Base-by-base conservation (phyloP, 139 green algal genomes). In the Picochlorum sp. region DNA sequence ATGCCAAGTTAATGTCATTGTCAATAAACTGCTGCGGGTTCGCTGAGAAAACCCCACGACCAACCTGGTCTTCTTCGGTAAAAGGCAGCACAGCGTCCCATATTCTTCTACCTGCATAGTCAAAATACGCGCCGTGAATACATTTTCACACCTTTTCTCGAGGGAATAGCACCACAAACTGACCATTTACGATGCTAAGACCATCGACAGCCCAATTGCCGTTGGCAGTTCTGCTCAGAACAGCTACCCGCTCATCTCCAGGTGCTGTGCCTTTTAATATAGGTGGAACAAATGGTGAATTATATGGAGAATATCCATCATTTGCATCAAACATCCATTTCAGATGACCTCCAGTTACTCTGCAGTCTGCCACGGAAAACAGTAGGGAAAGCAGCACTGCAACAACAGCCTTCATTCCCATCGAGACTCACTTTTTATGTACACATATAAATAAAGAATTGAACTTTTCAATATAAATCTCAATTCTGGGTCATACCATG, bases 291-390 rank as follows among this genome's bases (percentile, higher is more conserved):
- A 57, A 65, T 31, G 41, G 58, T 28, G 20, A 8, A 52, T 65
- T 52, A 65, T 57, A 65, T 1, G 58, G 58, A 16, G 21, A 65
- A 52, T 57, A 65, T 26, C 20, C 58, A 14, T 65, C 23, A 26
- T 23, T 59, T n/a, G n/a, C 23, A 8, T 65, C 23, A 52, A 57
- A 65, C 13, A 26, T 65, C 58, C 58, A 65, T 31, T 65, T 49
- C 20, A 51, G 57, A 2, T 54, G 47, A 26, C 47, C 47, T 7
- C 47, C 47, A 14, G 47, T 54, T 9, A 54, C 56, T 62, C 18
- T n/a, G 5, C 31, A 26, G 8, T 26, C 50, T 58, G 10, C 23
- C 50, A 11, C 50, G 50, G 50, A 26, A 26, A 26, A 26, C 50
- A 49, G 2, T 14, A 58, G 50, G 50, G 23, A 26, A 11, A 58